These are phyloP conservation scores for Pseudogymnoascus sp. DNA, from an alignment of 2,329 filamentous ascomycete species.

Conservation along the genomic window DNA sequence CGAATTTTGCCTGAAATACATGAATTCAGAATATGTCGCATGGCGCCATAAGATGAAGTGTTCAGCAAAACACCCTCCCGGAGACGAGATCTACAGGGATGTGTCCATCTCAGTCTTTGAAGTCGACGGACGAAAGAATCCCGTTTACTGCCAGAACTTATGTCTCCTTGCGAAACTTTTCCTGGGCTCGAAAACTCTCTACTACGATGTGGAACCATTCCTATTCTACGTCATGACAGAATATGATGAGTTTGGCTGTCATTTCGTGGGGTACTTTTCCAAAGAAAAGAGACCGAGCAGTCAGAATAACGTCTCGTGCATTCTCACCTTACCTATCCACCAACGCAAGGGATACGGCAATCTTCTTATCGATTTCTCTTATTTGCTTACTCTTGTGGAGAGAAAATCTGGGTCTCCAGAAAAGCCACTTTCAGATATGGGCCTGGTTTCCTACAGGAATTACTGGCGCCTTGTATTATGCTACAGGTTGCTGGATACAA, in stretches of 20 bases:
- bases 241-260: conserved; percentile 82
- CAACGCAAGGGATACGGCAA: conserved; percentile 96
- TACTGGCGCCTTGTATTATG: conserved; percentile 92
- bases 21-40: conserved; percentile 97
- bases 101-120: conserved; percentile 91
- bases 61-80: conserved; percentile 89
- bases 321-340: conserved; percentile 89
- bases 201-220: conserved; percentile 97
- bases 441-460: conserved; percentile 90
- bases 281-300: conserved; percentile 95
- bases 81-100: conserved; percentile 94
- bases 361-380: conserved; percentile 95
- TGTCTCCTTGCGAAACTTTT: conserved; percentile 95
- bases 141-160: conserved; percentile 97
- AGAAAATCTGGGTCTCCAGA: conserved; percentile 92
- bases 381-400: conserved; percentile 87
- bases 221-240: conserved; percentile 96
- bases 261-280: conserved; percentile 98
- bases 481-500: conserved; percentile 65
- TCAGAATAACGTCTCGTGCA: conserved; percentile 96
- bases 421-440: conserved; percentile 97
- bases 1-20: conserved; percentile 98
- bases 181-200: conserved; percentile 94
- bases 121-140: conserved; percentile 92
- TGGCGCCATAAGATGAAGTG: conserved; percentile 98